Conservation (phyloP, 768 basidiomycete genomes). For the Solioccasus polychromus region DNA sequence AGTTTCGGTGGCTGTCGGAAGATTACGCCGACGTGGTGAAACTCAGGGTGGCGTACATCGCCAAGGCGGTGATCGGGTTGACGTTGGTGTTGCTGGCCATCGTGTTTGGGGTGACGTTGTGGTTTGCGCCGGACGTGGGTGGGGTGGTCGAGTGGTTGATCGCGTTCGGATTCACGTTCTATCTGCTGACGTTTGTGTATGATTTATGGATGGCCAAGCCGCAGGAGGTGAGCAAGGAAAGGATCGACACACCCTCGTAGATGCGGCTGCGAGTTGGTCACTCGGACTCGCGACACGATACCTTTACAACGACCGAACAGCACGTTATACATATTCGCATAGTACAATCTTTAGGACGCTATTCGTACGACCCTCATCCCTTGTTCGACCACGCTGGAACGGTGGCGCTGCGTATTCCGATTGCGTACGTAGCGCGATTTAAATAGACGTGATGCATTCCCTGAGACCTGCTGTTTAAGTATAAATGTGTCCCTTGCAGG, state of each 20-base stretch:
- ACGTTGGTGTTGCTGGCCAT: conserved; percentile 60
- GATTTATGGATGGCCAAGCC: conserved; percentile 60
- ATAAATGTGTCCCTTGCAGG: no score
- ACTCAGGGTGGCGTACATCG: conserved; percentile 53
- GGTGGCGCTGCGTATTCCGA: no score
- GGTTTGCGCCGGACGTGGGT: conserved; percentile 43
- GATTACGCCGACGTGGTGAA: conserved; percentile 45
- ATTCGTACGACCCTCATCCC: no score
- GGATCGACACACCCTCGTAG: conserved; percentile 3
- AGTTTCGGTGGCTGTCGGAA: conserved; percentile 66
- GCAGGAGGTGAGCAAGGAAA: not conserved
- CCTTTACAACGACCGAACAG: no score
- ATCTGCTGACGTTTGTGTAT: conserved; percentile 68
- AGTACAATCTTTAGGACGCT: no score
- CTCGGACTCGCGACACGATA: no score
- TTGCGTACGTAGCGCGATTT: no score
- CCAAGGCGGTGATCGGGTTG: conserved; percentile 58
- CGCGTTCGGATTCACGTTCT: conserved; percentile 69
- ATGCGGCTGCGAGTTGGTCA: no score
- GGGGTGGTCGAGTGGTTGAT: conserved; percentile 77
- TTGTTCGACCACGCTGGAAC: no score
- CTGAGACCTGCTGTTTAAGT: no score
- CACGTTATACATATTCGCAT: no score
- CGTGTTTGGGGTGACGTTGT: conserved; percentile 57
- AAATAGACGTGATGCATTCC: no score